A percentile compares a stretch with the other conserved stretches of the same genome.
Conservation (phyloP, 202 grass and related monocot genomes). For the Carex arenaria region DNA sequence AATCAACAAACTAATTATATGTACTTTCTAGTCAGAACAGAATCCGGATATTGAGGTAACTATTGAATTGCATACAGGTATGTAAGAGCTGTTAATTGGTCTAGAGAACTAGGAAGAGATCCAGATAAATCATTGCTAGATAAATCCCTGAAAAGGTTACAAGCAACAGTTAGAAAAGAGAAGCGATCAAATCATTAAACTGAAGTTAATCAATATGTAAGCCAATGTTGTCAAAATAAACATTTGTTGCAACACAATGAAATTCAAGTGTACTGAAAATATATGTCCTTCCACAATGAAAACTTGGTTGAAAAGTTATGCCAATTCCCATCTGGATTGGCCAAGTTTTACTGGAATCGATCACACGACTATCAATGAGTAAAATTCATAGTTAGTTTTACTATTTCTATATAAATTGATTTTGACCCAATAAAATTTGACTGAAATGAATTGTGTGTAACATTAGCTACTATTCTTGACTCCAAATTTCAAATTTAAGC, state of each 20-base stretch:
- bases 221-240: background rate
- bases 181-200: background rate
- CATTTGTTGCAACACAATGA: background rate
- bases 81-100: background rate
- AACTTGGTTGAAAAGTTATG: background rate
- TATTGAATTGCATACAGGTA: background rate
- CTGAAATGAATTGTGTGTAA: too few species aligned
- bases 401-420: too few species aligned
- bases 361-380: background rate
- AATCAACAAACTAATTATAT: too few species aligned
- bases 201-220: too few species aligned
- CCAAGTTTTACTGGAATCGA: background rate
- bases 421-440: background rate
- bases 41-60: background rate
- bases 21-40: background rate
- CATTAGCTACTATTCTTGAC: too few species aligned
- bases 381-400: background rate
- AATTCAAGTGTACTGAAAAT: background rate
- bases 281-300: background rate
- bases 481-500: background rate
- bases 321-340: background rate
- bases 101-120: conserved; percentile 2
- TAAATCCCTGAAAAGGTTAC: background rate
- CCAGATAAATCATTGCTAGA: conserved; percentile 8
- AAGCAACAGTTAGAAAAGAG: background rate